These are phyloP conservation scores for Mollisiaceae sp. DNA, from an alignment of 2,329 filamentous ascomycete species.

Conservation along the genomic window DNA sequence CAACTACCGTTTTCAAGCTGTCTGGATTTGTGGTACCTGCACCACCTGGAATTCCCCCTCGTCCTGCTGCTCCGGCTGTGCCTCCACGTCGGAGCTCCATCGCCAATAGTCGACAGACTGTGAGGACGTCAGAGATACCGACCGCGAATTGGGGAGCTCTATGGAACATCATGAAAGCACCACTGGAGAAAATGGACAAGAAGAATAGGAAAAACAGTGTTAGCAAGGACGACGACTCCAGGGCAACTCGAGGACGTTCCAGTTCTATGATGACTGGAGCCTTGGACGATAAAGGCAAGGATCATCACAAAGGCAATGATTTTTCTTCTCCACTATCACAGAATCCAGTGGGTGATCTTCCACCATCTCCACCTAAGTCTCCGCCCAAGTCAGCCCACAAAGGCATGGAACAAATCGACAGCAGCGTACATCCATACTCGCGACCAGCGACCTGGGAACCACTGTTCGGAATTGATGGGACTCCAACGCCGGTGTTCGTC, in stretches of 20 bases:
- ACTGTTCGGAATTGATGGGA: slow-evolving; percentile 30
- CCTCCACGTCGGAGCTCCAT: slow-evolving; percentile 23
- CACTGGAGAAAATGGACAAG: slow-evolving; percentile 28
- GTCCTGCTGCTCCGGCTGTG: slow-evolving; percentile 24
- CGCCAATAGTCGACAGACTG: slow-evolving; percentile 8
- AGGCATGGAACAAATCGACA: slow-evolving; percentile 40
- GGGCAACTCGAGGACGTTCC: background rate
- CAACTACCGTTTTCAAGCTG: slow-evolving; percentile 30
- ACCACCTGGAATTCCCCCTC: slow-evolving; percentile 25
- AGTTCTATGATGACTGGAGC: background rate
- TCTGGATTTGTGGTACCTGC: slow-evolving; percentile 29
- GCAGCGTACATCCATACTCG: slow-evolving; percentile 25
- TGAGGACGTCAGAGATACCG: slow-evolving; percentile 23
- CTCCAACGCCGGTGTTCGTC: slow-evolving; percentile 32
- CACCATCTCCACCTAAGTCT: slow-evolving; percentile 27
- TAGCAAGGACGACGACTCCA: slow-evolving; percentile 4
- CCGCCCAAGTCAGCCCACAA: slow-evolving; percentile 20
- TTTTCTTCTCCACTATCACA: slow-evolving; percentile 9
- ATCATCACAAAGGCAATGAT: background rate
- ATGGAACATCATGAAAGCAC: slow-evolving; percentile 37
- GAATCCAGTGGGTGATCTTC: slow-evolving; percentile 8
- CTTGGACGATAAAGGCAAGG: background rate
- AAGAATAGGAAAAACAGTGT: slow-evolving; percentile 9
- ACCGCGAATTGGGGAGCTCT: slow-evolving; percentile 37
- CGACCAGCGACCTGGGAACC: slow-evolving; percentile 33